Base-by-base conservation (phyloP, 495 filamentous ascomycete species). In the Aspergillus kassunensis region DNA sequence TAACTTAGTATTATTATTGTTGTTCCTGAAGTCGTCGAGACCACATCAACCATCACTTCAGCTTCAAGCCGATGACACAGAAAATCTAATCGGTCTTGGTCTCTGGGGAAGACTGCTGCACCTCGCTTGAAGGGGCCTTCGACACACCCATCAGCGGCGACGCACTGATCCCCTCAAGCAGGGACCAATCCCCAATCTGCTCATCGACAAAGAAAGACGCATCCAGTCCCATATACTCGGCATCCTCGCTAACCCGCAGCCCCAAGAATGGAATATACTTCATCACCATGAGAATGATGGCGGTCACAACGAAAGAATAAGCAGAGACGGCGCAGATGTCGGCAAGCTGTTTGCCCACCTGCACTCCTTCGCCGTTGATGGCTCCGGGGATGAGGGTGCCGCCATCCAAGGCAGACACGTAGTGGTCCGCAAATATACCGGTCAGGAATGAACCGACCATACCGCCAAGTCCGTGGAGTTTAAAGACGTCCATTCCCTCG, bases 401-500 rank as follows among this genome's bases (percentile, higher is more conserved):
- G 16, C 80, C 77, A 44, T 83, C 78, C 19, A 82, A 65, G 7
- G 63, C 59, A 2, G 69, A 70, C 30, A 74, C 61, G n/a, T 65
- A 70, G 16, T 62, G 45, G 21, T 62, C 66, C n/a, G 82, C 81
- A 52, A 85, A 85, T 43, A 84, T 76, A 0, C 82, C 81, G 0
- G 81, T 85, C 41, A 85, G 58, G 60, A 85, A 80, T n/a, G 73
- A 70, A 3, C 83, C 82, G 20, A 79, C 66, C 67, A 83, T 80
- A 1, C 82, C 83, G 21, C 82, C 83, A 29, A 83, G 63, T 11
- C 79, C 81, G 59, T 85, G 81, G 20, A 84, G 73, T 52, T 81
- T 82, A 66, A 84, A 84, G 16, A 85, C 80, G 50, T 83, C 79
- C 67, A 85, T 71, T 2, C 79, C 77, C 49, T 84, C 81, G 56